Evolutionary conservation across 225 moss, liverwort and hornwort species (phyloP), one percentile per base, ranked within the genome.

Genomic region (Asterella californica): DNA sequence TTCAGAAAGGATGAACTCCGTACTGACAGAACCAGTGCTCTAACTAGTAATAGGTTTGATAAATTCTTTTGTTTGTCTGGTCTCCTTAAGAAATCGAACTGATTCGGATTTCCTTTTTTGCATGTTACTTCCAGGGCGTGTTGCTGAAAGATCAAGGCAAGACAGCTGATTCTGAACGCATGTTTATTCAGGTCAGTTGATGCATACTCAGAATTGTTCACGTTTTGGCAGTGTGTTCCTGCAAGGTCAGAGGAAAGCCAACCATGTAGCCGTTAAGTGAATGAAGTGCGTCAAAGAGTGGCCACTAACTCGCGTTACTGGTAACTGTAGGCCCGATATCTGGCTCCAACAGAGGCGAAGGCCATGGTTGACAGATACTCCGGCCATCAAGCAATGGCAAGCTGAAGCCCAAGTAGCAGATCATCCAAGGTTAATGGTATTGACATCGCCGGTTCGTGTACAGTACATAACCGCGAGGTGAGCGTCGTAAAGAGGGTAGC

Each of bases 101-200:
- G 42, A 42, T 42, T 7, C 42, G 42, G 42, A 42, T 42, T 42
- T 42, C 42, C 42, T 42, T 42, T 3, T 3, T 42, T 42, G 42
- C 42, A 42, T 42, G 42, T 8, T 33, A 50, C 36, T 77, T 66
- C 17, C 87, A 97, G 97, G 97, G 88, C 22, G 92, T 99, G 76
- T 79, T 99, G 55, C 75, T 99, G 62, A 95, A 95, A 81, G 93
- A 90, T 36, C 94, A 94, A 90, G 95, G 91, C 78, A 95, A 85
- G 82, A 29, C 22, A 71, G 84, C 89, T 64, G 97, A 95, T 85
- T 93, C 92, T 1, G 93, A 99, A 86, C 92, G 97, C 78, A 95
- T 99, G 97, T 99, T 99, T 80, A 95, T 99, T 76, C 97, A 99
- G 94, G 94, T 86, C 69, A 64, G 78, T 77, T 59, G 36, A n/a